Conservation (phyloP, 225 moss, liverwort and hornwort genomes). For the Asterella californica region DNA sequence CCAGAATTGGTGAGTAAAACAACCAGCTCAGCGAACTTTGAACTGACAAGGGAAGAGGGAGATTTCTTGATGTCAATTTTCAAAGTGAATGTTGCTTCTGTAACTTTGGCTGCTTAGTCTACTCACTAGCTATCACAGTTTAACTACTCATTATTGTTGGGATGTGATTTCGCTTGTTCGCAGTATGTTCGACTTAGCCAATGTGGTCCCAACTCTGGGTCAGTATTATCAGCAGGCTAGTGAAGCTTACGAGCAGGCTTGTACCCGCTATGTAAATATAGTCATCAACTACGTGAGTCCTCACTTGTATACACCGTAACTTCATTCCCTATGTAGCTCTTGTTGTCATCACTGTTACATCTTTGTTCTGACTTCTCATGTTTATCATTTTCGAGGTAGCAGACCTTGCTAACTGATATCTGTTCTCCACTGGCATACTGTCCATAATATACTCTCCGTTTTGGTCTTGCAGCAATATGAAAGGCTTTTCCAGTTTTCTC, state of each 20-base stretch:
- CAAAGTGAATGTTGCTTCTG: not conserved
- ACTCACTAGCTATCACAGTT: constrained; percentile 8
- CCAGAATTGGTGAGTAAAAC: constrained; percentile 77
- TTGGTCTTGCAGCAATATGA: constrained; percentile 81
- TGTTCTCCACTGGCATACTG: not conserved
- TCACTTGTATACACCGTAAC: not conserved
- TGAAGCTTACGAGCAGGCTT: constrained; percentile 95
- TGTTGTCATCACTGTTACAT: not conserved
- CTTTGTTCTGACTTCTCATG: not conserved
- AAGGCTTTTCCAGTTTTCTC: constrained; percentile 83
- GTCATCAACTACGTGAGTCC: constrained; percentile 85
- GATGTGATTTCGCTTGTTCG: not conserved
- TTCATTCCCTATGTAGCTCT: not conserved
- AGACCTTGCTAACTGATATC: not conserved
- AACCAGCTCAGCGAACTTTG: not conserved
- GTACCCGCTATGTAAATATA: constrained; percentile 91
- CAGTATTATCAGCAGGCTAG: constrained; percentile 97
- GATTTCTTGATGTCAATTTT: not conserved
- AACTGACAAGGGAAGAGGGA: not conserved
- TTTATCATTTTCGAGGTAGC: too few relatives aligned
- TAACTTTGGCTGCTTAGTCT: not conserved
- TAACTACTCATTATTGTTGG: constrained; percentile 10
- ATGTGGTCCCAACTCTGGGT: constrained; percentile 81
- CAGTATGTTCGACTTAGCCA: constrained; percentile 99
- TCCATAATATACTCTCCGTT: not conserved